Evolutionary conservation across 2,329 filamentous ascomycete species (phyloP).

Genomic region (Aspergillus thermomutatus): DNA sequence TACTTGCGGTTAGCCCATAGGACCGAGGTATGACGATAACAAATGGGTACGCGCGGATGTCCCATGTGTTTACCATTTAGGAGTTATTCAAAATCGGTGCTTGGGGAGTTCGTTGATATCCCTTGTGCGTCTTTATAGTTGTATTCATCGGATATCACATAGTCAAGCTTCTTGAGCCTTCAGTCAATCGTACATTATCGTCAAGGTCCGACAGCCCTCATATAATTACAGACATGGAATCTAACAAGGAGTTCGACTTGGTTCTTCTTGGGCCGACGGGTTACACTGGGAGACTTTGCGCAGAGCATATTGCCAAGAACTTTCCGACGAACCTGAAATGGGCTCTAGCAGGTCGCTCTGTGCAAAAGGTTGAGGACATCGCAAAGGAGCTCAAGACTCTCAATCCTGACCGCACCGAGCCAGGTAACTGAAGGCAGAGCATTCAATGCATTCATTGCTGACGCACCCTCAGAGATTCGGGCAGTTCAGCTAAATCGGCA

Average conservation of each 20-base stretch:
- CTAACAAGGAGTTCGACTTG: constrained; percentile 58
- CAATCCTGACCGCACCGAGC: constrained; percentile 66
- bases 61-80: not conserved
- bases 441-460: not conserved
- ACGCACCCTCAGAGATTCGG: constrained; percentile 39
- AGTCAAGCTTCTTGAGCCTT: not conserved
- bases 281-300: constrained; percentile 76
- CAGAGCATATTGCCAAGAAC: constrained; percentile 68
- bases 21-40: not conserved
- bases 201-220: not conserved
- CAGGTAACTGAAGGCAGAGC: constrained; percentile 51
- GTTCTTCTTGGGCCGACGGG: constrained; percentile 69
- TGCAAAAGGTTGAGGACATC: constrained; percentile 67
- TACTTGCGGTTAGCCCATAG: not conserved
- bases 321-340: constrained; percentile 77
- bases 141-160: not conserved
- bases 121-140: not conserved
- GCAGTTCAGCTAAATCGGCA: constrained; percentile 46
- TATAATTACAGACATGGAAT: constrained; percentile 32
- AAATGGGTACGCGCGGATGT: not conserved
- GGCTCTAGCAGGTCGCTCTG: constrained; percentile 83
- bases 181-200: not conserved
- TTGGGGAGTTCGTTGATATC: not conserved
- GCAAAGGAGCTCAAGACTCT: constrained; percentile 63
- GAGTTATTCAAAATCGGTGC: not conserved